Conservation (phyloP, 1,139 yeast genomes). For the Blastobotrys malaysiensis region DNA sequence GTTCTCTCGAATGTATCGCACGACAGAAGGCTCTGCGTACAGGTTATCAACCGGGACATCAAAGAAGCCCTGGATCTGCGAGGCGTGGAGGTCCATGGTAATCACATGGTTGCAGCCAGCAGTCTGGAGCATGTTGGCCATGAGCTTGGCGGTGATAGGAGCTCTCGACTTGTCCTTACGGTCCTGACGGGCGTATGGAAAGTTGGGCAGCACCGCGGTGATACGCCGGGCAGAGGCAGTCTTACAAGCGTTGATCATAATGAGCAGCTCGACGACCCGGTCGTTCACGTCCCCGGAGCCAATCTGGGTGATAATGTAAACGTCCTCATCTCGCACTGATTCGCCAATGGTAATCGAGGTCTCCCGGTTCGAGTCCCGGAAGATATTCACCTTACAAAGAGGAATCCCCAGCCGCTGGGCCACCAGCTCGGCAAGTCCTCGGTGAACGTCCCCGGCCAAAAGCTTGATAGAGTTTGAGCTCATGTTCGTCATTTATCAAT, state of each 20-base stretch:
- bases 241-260: slow-evolving; percentile 92
- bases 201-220: slow-evolving; percentile 91
- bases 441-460: slow-evolving; percentile 82
- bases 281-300: slow-evolving; percentile 91
- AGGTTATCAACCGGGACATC: slow-evolving; percentile 94
- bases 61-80: slow-evolving; percentile 96
- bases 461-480: slow-evolving; percentile 74
- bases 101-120: slow-evolving; percentile 97
- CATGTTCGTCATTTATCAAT: slow-evolving; percentile 18
- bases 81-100: slow-evolving; percentile 96
- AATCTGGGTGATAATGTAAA: slow-evolving; percentile 80
- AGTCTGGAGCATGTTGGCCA: slow-evolving; percentile 91
- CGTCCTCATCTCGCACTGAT: slow-evolving; percentile 93
- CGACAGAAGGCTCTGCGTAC: slow-evolving; percentile 93
- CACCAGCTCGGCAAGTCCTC: slow-evolving; percentile 82
- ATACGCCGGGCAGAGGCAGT: slow-evolving; percentile 93
- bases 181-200: slow-evolving; percentile 97
- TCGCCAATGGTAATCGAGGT: slow-evolving; percentile 91
- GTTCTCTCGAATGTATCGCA: slow-evolving; percentile 76
- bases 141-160: slow-evolving; percentile 92
- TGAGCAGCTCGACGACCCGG: slow-evolving; percentile 75
- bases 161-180: slow-evolving; percentile 95
- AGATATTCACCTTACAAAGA: slow-evolving; percentile 40
- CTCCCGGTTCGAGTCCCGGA: slow-evolving; percentile 59
- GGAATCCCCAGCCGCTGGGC: slow-evolving; percentile 47